Conservation (phyloP, 768 basidiomycete genomes). For the Kockovaella imperatae region DNA sequence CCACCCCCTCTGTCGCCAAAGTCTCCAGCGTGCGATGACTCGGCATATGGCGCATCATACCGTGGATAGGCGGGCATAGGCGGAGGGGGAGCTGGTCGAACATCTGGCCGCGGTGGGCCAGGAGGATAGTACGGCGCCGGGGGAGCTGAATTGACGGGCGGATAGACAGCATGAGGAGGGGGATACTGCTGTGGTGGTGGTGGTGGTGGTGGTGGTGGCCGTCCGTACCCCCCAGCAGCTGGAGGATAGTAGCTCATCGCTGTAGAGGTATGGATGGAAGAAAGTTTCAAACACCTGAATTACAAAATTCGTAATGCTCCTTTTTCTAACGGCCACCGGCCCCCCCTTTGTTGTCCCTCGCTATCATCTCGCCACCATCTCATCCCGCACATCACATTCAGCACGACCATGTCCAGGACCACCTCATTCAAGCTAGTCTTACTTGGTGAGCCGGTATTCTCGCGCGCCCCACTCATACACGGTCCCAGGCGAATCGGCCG, state of each 20-base stretch:
- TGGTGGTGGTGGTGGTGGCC: background rate
- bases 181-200: background rate
- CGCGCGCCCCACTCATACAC: background rate
- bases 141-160: background rate
- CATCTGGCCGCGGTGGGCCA: background rate
- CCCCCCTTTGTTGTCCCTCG: background rate
- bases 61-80: too few species aligned
- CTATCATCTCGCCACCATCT: background rate
- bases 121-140: slow-evolving; percentile 2
- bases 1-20: background rate
- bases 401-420: slow-evolving; percentile 56
- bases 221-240: background rate
- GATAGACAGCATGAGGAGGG: slow-evolving; percentile 1
- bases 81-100: background rate
- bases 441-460: slow-evolving; percentile 56
- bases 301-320: background rate
- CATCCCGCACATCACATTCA: slow-evolving; percentile 2
- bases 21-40: background rate
- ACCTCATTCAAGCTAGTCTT: slow-evolving; percentile 83
- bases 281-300: background rate
- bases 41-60: too few species aligned
- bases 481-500: slow-evolving; percentile 79
- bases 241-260: slow-evolving; percentile 7
- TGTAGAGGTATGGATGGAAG: background rate
- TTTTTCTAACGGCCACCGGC: background rate